Evolutionary conservation across 371 early-diverging fungal species (phyloP).

Genomic region (Mucor racemosus): DNA sequence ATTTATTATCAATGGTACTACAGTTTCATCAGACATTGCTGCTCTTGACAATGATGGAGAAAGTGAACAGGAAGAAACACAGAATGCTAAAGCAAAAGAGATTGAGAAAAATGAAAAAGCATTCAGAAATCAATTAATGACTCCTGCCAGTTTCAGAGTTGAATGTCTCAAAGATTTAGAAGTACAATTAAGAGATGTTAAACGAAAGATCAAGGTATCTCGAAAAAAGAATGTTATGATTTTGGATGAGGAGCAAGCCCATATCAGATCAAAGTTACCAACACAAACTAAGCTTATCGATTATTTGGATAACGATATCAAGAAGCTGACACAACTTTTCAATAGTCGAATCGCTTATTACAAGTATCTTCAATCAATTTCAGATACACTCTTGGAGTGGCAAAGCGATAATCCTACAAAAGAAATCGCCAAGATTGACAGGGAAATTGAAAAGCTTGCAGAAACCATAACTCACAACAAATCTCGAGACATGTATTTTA

Average conservation of each 20-base stretch:
- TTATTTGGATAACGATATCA: constrained; percentile 38
- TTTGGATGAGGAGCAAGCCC: constrained; percentile 3
- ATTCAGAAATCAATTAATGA: constrained; percentile 9
- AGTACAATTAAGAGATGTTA: background rate
- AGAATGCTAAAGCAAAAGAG: background rate
- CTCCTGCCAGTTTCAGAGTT: constrained; percentile 1
- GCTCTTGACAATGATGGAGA: background rate
- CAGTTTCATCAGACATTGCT: background rate
- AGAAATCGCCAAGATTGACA: constrained; percentile 33
- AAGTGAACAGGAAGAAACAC: background rate
- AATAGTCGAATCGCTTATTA: constrained; percentile 63
- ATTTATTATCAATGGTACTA: constrained; percentile 31
- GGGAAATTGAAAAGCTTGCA: constrained; percentile 28
- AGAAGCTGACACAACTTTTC: constrained; percentile 35
- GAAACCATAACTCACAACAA: constrained; percentile 34
- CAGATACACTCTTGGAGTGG: constrained; percentile 48
- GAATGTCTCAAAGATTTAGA: constrained; percentile 21
- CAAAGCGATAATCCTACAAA: constrained; percentile 28
- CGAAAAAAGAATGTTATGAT: background rate
- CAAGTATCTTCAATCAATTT: constrained; percentile 58
- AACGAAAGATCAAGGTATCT: background rate
- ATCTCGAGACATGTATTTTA: constrained; percentile 48
- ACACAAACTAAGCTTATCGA: constrained; percentile 37
- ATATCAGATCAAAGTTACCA: background rate
- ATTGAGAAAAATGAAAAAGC: constrained; percentile 3